Evolutionary conservation across 2,329 filamentous ascomycete species (phyloP).

Genomic region (Stemphylium lycopersici): DNA sequence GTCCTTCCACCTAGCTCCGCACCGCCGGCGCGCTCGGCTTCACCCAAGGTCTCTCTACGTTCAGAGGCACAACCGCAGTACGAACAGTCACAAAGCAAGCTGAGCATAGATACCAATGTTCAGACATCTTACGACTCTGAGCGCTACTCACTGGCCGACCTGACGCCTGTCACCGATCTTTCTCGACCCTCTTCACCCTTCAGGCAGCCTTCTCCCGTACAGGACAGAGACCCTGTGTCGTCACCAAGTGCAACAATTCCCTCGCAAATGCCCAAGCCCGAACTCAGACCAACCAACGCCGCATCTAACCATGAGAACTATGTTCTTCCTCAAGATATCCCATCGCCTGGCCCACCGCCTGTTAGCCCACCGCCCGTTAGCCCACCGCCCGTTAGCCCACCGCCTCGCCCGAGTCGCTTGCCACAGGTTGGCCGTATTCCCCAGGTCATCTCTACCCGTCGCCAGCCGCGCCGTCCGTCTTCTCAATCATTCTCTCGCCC

Average conservation of each 20-base stretch:
- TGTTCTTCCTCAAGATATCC: constrained; percentile 14
- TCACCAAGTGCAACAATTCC: background rate
- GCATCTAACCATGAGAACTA: constrained; percentile 7
- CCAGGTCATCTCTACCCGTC: constrained; percentile 71
- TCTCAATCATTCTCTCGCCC: constrained; percentile 86
- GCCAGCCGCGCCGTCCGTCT: constrained; percentile 68
- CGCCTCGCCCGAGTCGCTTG: constrained; percentile 66
- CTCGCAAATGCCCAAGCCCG: background rate
- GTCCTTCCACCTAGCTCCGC: constrained; percentile 36
- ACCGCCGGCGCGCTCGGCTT: constrained; percentile 39
- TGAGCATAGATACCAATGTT: constrained; percentile 32
- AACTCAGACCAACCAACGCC: background rate
- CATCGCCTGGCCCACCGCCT: constrained; percentile 37
- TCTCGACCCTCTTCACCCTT: constrained; percentile 40
- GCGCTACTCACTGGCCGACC: constrained; percentile 30
- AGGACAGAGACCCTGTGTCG: constrained; percentile 6
- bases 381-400: constrained; percentile 32
- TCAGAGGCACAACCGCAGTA: constrained; percentile 22
- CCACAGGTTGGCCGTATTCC: constrained; percentile 87
- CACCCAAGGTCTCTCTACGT: constrained; percentile 46
- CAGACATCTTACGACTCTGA: constrained; percentile 10
- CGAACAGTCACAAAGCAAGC: constrained; percentile 19
- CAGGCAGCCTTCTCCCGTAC: constrained; percentile 22
- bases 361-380: constrained; percentile 41
- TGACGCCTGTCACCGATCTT: constrained; percentile 45